Base-by-base conservation (phyloP, 495 filamentous ascomycete species). In the Podospora australis region DNA sequence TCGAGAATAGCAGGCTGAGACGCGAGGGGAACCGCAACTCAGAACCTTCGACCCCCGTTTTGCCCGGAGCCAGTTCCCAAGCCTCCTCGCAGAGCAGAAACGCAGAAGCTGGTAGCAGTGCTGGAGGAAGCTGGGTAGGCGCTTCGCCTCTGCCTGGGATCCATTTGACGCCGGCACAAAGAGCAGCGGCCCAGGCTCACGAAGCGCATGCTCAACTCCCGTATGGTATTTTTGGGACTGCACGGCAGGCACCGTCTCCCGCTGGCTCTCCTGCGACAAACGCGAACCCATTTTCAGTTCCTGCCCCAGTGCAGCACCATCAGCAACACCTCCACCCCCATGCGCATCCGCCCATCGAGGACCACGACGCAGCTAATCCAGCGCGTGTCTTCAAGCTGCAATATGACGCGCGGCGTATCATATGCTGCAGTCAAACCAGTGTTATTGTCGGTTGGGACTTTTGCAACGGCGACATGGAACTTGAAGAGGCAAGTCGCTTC, bases 381-480 rank as follows among this genome's bases (percentile, higher is more conserved):
- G 77, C 81, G 11, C 68, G 92, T 22, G 87, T 98, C n/a, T 98
- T 96, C 70, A 98, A 98, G 67, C 74, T 97, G 21, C 94, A 98
- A 69, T 98, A 96, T 57, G 92, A 98, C 59, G 83, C 90, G 0
- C 77, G 91, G 38, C 83, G 90, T 61, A 95, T 98, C 63, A 86
- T 98, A 45, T 95, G 90, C 67, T 95, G 91, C 55, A 88, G 83
- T 39, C 89, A 96, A 58, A 86, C 92, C 48, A 84, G 82, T 24
- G 81, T 83, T 42, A 97, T 98, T 51, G 88, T 97, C 3, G 92
- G 90, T 3, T 98, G 92, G 92, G 92, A 98, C 69, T 98, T 96
- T 74, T 91, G 89, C 41, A 86, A 86, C 55, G 86, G 79, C n/a
- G 92, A 98, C 44, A 69, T 79, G 56, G 81, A 90, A 52, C 81